Conservation (phyloP, 257 asterid genomes). For the Primulina huaijiensis region DNA sequence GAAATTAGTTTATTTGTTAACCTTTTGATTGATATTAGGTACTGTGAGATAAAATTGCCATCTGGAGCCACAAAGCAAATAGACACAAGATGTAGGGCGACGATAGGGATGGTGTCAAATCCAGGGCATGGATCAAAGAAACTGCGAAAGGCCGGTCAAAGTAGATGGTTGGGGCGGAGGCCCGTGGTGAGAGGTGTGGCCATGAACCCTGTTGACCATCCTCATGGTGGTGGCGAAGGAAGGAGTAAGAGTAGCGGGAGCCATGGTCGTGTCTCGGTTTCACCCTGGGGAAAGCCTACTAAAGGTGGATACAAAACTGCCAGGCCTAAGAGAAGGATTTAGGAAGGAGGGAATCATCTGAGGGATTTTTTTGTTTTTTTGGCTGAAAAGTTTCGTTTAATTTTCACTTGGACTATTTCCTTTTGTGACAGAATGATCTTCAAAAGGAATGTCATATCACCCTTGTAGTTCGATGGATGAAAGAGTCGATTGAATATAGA, state of each 20-base stretch:
- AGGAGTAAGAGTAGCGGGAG: slow-evolving; percentile 88
- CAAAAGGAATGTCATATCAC: too few relatives aligned
- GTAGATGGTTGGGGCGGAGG: slow-evolving; percentile 75
- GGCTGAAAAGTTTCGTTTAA: neutral
- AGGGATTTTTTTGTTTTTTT: neutral
- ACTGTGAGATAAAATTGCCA: slow-evolving; percentile 67
- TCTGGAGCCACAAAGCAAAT: slow-evolving; percentile 66
- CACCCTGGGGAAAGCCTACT: slow-evolving; percentile 93
- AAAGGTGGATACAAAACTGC: slow-evolving; percentile 85
- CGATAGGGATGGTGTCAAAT: slow-evolving; percentile 56
- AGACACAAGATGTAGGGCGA: slow-evolving; percentile 65
- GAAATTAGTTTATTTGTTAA: neutral
- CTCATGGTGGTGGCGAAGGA: slow-evolving; percentile 96
- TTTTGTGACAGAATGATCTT: neutral
- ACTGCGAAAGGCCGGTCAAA: slow-evolving; percentile 77
- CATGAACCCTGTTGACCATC: slow-evolving; percentile 83
- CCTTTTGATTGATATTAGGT: slow-evolving; percentile 31
- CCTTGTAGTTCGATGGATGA: too few relatives aligned
- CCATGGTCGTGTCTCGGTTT: slow-evolving; percentile 52
- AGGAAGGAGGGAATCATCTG: neutral
- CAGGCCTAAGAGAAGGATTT: slow-evolving; percentile 56
- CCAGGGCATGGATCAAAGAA: slow-evolving; percentile 62
- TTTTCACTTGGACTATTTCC: neutral
- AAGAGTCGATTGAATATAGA: too few relatives aligned
- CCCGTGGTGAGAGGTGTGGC: slow-evolving; percentile 90